Percentiles rank a stretch among this genome's conserved stretches.
These are phyloP conservation scores for Fusarium bactridioides DNA, from an alignment of 2,329 filamentous ascomycete genomes.

Conservation along the genomic window DNA sequence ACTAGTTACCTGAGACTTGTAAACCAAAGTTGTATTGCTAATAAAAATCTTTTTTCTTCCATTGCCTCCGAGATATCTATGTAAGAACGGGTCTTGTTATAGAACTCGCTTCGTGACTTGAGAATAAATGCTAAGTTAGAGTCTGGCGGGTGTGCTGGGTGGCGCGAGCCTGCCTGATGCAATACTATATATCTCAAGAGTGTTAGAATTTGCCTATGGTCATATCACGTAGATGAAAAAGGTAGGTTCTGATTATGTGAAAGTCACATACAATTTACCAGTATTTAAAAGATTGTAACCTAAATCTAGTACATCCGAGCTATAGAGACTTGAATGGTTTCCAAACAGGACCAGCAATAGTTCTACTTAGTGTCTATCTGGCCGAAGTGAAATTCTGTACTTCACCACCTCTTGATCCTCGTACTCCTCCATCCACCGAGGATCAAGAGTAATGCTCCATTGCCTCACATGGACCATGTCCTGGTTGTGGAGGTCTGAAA, in stretches of 20 bases:
- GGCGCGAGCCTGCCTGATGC: rapidly evolving
- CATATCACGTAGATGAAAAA: no score
- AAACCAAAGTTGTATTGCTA: no score
- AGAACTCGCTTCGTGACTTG: rapidly evolving
- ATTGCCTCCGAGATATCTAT: rapidly evolving
- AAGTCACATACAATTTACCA: no score
- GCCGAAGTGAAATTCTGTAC: background rate
- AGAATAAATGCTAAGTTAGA: rapidly evolving
- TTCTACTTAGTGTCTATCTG: rapidly evolving
- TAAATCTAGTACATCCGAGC: background rate
- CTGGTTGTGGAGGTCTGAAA: background rate
- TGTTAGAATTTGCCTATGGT: no score
- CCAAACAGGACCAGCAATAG: background rate
- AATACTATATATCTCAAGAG: no score
- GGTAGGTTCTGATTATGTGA: rapidly evolving
- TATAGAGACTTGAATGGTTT: background rate
- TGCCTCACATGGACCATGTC: background rate
- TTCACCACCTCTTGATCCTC: background rate
- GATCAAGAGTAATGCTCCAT: background rate
- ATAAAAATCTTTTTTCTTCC: no score
- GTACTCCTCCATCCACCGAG: background rate
- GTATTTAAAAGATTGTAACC: background rate
- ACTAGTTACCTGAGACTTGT: rapidly evolving
- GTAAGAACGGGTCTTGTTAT: no score
- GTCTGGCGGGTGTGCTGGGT: no score